Base-by-base conservation (phyloP, 495 filamentous ascomycete genomes). In the Pseudomonodictys pantanalensis region DNA sequence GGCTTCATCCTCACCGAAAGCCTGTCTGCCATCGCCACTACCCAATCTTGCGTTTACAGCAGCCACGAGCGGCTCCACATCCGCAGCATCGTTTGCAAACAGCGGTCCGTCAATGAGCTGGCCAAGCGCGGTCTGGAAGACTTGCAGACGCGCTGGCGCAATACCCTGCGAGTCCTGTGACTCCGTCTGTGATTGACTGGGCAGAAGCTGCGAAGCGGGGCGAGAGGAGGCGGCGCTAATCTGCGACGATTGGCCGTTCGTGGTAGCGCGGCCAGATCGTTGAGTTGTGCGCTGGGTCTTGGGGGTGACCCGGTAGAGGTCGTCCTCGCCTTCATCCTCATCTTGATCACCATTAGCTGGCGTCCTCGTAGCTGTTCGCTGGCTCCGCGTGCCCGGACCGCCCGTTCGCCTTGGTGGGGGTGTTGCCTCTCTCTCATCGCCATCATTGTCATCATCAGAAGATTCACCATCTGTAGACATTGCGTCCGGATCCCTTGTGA, bases 51-150 rank as follows among this genome's bases (percentile, higher is more conserved):
- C 74, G 72, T 98, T 98, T 32, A 98, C 89, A 0, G 87, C 89
- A 8, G 79, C 80, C 29, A 97, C 80, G 32, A 97, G 74, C 15
- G 83, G 79, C 53, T 84, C 85, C 11, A 95, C 80, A 55, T 89
- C 80, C 18, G 87, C 89, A 46, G 83, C 81, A 65, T 96, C 95
- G 46, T 89, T 85, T 38, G 81, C 80, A 71, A 98, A 98, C 28
- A 98, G 68, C 17, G 78, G 75, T 3, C 85, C 84, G 67, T 87
- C 87, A 63, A 97, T 83, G 32, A 97, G 73, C 59, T 86, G 83
- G 10, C 93, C 95, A 1, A 98, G 77, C 2, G 86, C 81, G 4
- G 81, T 81, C 39, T 90, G 82, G 86, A 97, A 98, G 25, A 84
- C 73, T 0, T 79, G 76, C 28, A 93, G 69, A 5, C 93, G 83